Base-by-base conservation (phyloP, 148 eudicot genomes). In the Nyssa sinensis region DNA sequence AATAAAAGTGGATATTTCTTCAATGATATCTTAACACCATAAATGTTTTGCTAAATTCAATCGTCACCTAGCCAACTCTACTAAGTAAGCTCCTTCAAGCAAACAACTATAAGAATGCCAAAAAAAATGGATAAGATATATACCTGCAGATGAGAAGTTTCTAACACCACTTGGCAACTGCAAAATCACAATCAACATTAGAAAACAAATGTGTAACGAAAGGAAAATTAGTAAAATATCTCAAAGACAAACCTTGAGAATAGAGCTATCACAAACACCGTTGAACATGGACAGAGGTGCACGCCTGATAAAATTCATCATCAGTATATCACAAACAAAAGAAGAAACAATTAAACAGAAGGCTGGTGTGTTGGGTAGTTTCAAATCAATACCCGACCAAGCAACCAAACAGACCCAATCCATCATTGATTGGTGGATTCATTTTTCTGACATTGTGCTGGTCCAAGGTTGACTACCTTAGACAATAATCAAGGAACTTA, bases 111-210 rank as follows among this genome's bases (percentile, higher is more conserved):
- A 62, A 14, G 24, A 34, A 60, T 13, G 65, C 21, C 9, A 70
- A 71, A 34, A 24, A 4, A 41, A 21, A 30, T 30, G 60, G 30
- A 65, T 29, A 39, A 69, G 59, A 62, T 51, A 47, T 53, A 25
- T 75, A 92, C 97, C 97, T 69, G 90, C 73, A 62, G 97, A 88
- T 78, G 97, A 90, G 78, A 77, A 85, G 77, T 76, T 75, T 60
- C 93, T 84, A 33, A 83, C 62, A 57, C 93, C 87, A 70, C 62
- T 60, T 58, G 78, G 89, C 73, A 81, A 79, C 88, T 90, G 94
- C 76, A 78, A 64, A 67, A 76, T 57, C 39, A 72, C 44, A 79
- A 58, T 21, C 31, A 31, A 51, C 27, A 24, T 63, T 74, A 77
- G 71, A 58, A 59, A 60, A 47, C 4, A 12, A 31, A 62, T 35